Conservation (phyloP, 2,329 filamentous ascomycete genomes). For the Cryphonectria carpinicola region DNA sequence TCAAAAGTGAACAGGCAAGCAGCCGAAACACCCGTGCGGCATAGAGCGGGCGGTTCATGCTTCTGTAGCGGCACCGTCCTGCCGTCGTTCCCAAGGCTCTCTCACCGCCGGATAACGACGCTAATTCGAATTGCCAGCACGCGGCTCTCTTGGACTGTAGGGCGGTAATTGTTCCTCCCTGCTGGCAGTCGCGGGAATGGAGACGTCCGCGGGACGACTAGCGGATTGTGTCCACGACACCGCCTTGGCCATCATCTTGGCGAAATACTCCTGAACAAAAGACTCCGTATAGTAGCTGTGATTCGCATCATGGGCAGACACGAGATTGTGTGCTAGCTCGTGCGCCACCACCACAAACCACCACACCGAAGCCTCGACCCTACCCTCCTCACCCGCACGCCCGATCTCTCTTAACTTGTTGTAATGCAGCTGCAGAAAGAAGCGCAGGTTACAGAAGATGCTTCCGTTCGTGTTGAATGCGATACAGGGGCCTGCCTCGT, state of each 20-base stretch:
- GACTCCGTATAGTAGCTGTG: constrained; percentile 87
- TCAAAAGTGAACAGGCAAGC: not conserved
- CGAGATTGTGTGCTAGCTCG: constrained; percentile 93
- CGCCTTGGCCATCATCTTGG: constrained; percentile 65
- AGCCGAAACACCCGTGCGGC: not conserved
- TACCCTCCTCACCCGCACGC: constrained; percentile 38
- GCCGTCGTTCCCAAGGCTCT: not conserved
- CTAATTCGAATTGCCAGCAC: not conserved
- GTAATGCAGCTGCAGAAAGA: constrained; percentile 80
- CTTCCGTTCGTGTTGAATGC: constrained; percentile 89
- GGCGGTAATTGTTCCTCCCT: constrained; percentile 23
- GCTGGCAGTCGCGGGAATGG: constrained; percentile 8
- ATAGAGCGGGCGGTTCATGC: not conserved
- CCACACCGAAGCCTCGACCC: constrained; percentile 74
- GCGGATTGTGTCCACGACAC: constrained; percentile 39
- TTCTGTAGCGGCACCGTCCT: not conserved
- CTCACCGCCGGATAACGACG: not conserved
- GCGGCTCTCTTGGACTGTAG: constrained; percentile 23
- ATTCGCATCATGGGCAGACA: constrained; percentile 73
- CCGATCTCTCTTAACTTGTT: constrained; percentile 42
- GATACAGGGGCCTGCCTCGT: constrained; percentile 77
- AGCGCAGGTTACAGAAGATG: constrained; percentile 92
- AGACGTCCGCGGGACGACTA: constrained; percentile 1
- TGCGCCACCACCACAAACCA: constrained; percentile 98
- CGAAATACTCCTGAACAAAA: constrained; percentile 78